A percentile compares a stretch with the other conserved stretches of the same genome.
phyloP scores from a whole-genome alignment of 495 filamentous ascomycete genomes.

The Apodospora peruviana region DNA sequence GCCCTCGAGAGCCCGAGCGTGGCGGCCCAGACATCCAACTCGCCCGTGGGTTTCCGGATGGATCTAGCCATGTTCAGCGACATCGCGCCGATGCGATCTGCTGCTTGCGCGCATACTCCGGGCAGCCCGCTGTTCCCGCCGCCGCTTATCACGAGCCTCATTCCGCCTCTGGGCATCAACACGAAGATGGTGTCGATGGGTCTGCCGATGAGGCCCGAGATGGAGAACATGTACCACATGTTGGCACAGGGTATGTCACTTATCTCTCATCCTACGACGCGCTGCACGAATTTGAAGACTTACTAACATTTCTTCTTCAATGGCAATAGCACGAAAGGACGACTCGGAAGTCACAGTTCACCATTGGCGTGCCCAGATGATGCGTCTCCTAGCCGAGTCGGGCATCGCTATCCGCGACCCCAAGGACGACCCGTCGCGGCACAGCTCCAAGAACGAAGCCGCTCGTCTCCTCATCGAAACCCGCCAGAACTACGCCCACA shows the following conservation, averaged over 20 bases:
- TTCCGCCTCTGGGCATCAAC: constrained; percentile 1
- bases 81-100: neutral
- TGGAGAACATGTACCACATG: constrained; percentile 8
- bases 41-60: constrained; percentile 9
- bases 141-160: neutral
- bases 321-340: neutral
- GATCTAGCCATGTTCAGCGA: constrained; percentile 10
- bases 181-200: too few species aligned
- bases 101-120: neutral
- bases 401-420: constrained; percentile 3
- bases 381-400: constrained; percentile 4
- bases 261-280: too few species aligned
- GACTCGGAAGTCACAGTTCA: constrained; percentile 9
- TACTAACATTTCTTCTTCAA: too few species aligned
- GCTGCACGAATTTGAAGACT: too few species aligned
- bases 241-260: constrained; percentile 6
- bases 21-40: neutral
- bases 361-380: constrained; percentile 10
- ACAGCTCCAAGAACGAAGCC: neutral
- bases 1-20: constrained; percentile 14
- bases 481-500: constrained; percentile 5
- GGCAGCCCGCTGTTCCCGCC: neutral
- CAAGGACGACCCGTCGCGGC: too few species aligned
- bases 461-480: constrained; percentile 4
- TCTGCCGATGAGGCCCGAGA: constrained; percentile 2